These are phyloP conservation scores for Funneliformis geosporum DNA, from an alignment of 192 early-diverging fungal genomes.

Conservation along the genomic window DNA sequence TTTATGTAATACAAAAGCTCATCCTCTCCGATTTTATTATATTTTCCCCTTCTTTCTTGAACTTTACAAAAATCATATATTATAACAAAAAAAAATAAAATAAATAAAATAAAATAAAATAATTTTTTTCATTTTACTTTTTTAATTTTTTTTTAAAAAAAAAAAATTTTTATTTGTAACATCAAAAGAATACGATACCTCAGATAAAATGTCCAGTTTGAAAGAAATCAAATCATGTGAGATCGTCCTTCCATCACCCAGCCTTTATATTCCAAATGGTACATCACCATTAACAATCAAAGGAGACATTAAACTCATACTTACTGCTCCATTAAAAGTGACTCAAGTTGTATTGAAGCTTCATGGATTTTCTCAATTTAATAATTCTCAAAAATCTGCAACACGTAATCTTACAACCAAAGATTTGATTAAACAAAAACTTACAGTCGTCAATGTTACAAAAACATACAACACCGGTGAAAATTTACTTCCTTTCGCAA, in stretches of 20 bases:
- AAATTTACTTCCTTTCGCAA: slow-evolving; percentile 4
- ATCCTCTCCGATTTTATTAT: background rate
- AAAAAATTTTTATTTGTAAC: background rate
- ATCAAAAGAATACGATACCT: no score
- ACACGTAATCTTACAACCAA: slow-evolving; percentile 24
- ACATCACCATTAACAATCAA: slow-evolving; percentile 17
- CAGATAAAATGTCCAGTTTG: no score
- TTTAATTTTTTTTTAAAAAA: background rate
- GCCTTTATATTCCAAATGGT: background rate
- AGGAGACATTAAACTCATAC: slow-evolving; percentile 17
- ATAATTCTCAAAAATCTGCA: slow-evolving; percentile 30
- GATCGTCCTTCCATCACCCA: slow-evolving; percentile 11
- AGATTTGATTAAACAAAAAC: slow-evolving; percentile 35
- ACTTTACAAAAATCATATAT: no score
- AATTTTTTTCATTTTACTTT: no score
- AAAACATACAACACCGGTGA: slow-evolving; percentile 25
- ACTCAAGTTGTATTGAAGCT: slow-evolving; percentile 31
- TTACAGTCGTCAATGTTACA: slow-evolving; percentile 26
- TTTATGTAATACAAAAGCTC: background rate
- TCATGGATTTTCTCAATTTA: slow-evolving; percentile 32
- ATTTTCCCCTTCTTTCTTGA: background rate
- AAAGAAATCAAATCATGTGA: slow-evolving; percentile 32
- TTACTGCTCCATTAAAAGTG: slow-evolving; percentile 26
- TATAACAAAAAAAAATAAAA: background rate
- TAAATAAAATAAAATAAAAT: no score